Conservation (phyloP, 2,329 filamentous ascomycete genomes). For the Emericellopsis cladophorae region DNA sequence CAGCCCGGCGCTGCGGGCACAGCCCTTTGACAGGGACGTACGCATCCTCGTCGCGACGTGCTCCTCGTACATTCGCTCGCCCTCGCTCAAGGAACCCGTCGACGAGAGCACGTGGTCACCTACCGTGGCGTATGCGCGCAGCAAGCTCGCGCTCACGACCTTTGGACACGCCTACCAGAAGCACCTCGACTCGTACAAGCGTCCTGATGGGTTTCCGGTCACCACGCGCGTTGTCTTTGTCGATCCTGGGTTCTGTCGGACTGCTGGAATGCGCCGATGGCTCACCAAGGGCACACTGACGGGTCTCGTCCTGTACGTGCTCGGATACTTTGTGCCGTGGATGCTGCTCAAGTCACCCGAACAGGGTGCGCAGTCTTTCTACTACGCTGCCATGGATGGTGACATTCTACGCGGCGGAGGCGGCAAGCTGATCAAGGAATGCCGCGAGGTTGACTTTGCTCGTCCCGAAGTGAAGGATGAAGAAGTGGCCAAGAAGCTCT, state of each 20-base stretch:
- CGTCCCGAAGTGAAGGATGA: conserved; percentile 69
- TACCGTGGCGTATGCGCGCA: conserved; percentile 46
- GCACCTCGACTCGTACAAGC: conserved; percentile 71
- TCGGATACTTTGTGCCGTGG: conserved; percentile 75
- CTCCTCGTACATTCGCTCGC: conserved; percentile 72
- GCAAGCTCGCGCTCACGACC: conserved; percentile 70
- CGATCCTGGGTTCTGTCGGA: conserved; percentile 75
- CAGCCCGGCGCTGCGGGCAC: conserved; percentile 77
- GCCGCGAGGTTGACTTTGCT: conserved; percentile 59
- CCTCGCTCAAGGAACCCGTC: conserved; percentile 44
- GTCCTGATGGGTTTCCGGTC: conserved; percentile 71
- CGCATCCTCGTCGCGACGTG: conserved; percentile 79
- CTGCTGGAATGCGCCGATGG: conserved; percentile 79
- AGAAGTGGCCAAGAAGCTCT: conserved; percentile 68
- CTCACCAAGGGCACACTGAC: conserved; percentile 72
- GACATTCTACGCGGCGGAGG: conserved; percentile 51
- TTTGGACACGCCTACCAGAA: conserved; percentile 90
- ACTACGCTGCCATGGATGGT: conserved; percentile 77
- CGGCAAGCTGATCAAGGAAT: conserved; percentile 78
- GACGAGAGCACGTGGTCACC: conserved; percentile 41
- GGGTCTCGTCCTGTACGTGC: conserved; percentile 65
- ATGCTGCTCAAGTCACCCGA: conserved; percentile 73
- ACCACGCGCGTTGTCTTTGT: conserved; percentile 76
- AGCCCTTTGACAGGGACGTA: conserved; percentile 89
- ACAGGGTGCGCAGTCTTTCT: conserved; percentile 75